Evolutionary conservation across 179 eudicot genomes (phyloP), one percentile per base, ranked within the genome.

Genomic region (Spinacia oleracea): DNA sequence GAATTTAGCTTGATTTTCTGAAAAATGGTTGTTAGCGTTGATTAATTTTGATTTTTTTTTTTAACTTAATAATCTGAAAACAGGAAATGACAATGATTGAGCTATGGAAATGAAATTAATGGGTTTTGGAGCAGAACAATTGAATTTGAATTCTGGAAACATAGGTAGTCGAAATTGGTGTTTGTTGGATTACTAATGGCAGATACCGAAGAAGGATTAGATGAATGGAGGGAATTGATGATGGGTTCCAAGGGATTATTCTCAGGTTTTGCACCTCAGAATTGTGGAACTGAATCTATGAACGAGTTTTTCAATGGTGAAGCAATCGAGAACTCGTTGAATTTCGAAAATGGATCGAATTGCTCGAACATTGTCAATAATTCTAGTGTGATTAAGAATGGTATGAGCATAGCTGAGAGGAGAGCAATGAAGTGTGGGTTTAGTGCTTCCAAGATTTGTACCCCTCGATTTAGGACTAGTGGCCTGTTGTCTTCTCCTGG

Each of bases 351-450:
- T 67, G 75, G 45, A 31, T 45, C 25, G 55, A 21, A 25, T 55
- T 75, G 74, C 25, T 45, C 20, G 38, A 27, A 29, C 18, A 53
- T 9, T 23, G 27, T 29, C n/a, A 51, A 64, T 50, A 67, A 75
- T 38, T 46, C 31, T 20, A 70, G 23, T 32, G 35, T 23, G 8
- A 40, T 69, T 42, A 83, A 55, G 76, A 50, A n/a, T 45, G 76
- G 81, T 10, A 84, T 78, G 45, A 82, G 91, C 77, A 84, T 91
- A 76, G 90, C 93, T 0, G 93, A 88, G 86, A 85, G 96, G 75
- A 84, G 93, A 79, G 92, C 91, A 12, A 81, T 78, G 8, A 86
- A 85, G 35, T 74, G 82, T 68, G 94, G 89, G 40, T 87, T 91
- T 73, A 82, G 88, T 79, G 90, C 85, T 60, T 67, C 78, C 4